Evolutionary conservation across 2,329 filamentous ascomycete species (phyloP).

Genomic region (Diaporthe velutina): DNA sequence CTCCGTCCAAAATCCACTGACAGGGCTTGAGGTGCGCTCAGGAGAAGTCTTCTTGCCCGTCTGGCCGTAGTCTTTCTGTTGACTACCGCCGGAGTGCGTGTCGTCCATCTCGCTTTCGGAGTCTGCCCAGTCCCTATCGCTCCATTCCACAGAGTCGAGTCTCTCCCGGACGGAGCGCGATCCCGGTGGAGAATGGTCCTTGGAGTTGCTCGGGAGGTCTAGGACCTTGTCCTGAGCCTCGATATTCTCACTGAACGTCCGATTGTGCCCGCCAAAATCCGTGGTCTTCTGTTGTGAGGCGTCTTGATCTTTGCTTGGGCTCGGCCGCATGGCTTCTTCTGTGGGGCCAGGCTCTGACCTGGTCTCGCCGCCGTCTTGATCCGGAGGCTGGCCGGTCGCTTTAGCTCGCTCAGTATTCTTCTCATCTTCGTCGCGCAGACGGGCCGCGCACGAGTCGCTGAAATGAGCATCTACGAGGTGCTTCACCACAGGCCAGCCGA

Average conservation of each 20-base stretch:
- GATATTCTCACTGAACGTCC: conserved; percentile 48
- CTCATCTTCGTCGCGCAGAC: conserved; percentile 76
- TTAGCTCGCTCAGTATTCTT: conserved; percentile 77
- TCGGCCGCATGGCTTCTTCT: neutral
- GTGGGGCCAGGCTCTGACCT: conserved; percentile 49
- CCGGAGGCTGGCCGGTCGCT: conserved; percentile 66
- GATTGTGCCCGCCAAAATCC: conserved; percentile 38
- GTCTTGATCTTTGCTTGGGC: neutral
- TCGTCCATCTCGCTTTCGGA: conserved; percentile 60
- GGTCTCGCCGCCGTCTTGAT: conserved; percentile 75
- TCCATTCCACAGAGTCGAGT: conserved; percentile 73
- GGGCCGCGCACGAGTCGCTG: conserved; percentile 77
- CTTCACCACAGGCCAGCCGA: conserved; percentile 96
- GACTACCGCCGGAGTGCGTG: conserved; percentile 17
- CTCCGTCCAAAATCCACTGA: conserved; percentile 63
- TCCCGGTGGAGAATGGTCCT: conserved; percentile 40
- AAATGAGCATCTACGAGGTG: conserved; percentile 97
- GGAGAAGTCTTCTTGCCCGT: conserved; percentile 42
- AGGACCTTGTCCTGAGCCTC: conserved; percentile 61
- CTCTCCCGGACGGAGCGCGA: conserved; percentile 48
- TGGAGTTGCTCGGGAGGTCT: conserved; percentile 53
- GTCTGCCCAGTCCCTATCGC: conserved; percentile 74
- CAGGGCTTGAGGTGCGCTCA: conserved; percentile 41
- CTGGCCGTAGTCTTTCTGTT: conserved; percentile 26
- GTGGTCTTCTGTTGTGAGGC: neutral